Conservation (phyloP, 2,329 filamentous ascomycete genomes). For the Pestalotiopsis sp. region DNA sequence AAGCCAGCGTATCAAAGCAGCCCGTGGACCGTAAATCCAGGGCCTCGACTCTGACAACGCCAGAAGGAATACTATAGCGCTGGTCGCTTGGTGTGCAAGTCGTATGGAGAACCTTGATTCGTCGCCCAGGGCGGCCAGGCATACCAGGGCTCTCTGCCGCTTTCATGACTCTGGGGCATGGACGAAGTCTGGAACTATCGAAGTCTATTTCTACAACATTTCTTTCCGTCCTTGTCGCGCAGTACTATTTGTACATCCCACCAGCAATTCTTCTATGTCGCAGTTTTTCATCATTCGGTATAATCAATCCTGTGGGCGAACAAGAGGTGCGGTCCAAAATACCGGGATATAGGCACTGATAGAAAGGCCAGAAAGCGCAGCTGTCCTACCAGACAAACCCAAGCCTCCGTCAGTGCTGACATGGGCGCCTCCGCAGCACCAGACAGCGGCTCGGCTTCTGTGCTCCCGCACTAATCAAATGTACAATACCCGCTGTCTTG, state of each 20-base stretch:
- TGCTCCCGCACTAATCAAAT: neutral
- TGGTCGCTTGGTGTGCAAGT: neutral
- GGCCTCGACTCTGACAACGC: no score
- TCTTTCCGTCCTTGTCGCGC: neutral
- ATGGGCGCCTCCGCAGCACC: neutral
- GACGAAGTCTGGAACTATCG: neutral
- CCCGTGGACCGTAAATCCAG: no score
- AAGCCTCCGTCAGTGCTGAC: neutral
- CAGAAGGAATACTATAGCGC: no score
- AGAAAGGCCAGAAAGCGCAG: no score
- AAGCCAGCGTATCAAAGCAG: no score
- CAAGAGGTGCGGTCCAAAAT: neutral
- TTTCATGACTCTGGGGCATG: neutral
- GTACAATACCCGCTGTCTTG: neutral
- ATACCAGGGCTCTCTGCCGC: neutral
- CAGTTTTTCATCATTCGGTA: neutral
- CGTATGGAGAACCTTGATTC: neutral
- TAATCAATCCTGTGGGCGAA: no score
- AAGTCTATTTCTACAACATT: neutral
- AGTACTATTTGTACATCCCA: neutral
- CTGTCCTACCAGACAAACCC: neutral
- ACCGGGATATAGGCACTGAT: neutral
- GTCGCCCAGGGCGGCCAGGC: neutral
- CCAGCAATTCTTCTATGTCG: neutral
- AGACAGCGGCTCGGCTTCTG: neutral